These are phyloP conservation scores for Termitomyces sp. DNA, from an alignment of 1,284 basidiomycete genomes.

Conservation along the genomic window DNA sequence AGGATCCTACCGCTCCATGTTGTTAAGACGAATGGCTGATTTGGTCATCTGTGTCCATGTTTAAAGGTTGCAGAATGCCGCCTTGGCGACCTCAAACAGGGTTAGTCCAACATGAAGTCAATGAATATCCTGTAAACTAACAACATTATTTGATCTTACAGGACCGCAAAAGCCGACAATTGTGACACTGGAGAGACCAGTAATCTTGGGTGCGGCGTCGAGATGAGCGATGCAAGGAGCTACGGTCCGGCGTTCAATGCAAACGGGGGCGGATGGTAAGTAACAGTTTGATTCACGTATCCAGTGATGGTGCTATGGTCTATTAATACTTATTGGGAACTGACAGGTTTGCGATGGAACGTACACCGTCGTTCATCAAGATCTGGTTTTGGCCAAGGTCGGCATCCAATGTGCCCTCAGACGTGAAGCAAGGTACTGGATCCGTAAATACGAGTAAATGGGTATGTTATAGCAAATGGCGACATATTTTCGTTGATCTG, in stretches of 20 bases:
- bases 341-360: slow-evolving; percentile 48
- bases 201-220: slow-evolving; percentile 65
- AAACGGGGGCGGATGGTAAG: slow-evolving; percentile 58
- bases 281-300: background rate
- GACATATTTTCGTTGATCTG: background rate
- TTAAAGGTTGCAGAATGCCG: slow-evolving; percentile 57
- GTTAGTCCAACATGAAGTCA: slow-evolving; percentile 34
- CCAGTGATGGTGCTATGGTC: background rate
- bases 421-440: slow-evolving; percentile 36
- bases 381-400: slow-evolving; percentile 58
- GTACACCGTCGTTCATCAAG: slow-evolving; percentile 43
- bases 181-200: slow-evolving; percentile 52
- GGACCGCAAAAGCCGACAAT: slow-evolving; percentile 34
- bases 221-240: slow-evolving; percentile 37
- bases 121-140: background rate
- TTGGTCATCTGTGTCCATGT: background rate
- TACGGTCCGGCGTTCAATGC: slow-evolving; percentile 60
- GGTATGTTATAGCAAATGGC: slow-evolving; percentile 28
- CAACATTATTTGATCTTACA: slow-evolving; percentile 16
- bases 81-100: slow-evolving; percentile 42
- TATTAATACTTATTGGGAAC: background rate
- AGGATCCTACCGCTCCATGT: slow-evolving; percentile 8
- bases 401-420: slow-evolving; percentile 37
- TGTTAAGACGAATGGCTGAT: background rate
- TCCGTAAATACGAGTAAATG: slow-evolving; percentile 44